phyloP scores from a whole-genome alignment of 192 early-diverging fungal species.

The Gaertneriomyces sp. region DNA sequence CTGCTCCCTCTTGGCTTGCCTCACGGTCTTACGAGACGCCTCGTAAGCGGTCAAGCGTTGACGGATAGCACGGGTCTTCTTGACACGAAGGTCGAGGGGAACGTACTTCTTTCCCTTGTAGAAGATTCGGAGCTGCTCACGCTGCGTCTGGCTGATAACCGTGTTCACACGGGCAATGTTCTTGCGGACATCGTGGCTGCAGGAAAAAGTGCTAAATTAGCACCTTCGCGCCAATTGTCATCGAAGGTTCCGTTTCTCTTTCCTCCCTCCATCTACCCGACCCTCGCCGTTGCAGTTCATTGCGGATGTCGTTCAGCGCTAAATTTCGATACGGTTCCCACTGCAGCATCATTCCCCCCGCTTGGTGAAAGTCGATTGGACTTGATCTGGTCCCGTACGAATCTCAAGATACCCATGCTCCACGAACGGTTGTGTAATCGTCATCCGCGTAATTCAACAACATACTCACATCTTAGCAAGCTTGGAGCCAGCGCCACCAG shows the following conservation, averaged over 20 bases:
- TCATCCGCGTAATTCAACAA: too few relatives aligned
- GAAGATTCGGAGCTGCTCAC: constrained; percentile 81
- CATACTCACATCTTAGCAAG: constrained; percentile 72
- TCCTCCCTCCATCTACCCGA: too few relatives aligned
- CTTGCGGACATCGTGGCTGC: constrained; percentile 83
- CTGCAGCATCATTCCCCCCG: too few relatives aligned
- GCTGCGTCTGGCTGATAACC: constrained; percentile 90
- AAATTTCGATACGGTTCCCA: too few relatives aligned
- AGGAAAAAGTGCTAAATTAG: not conserved
- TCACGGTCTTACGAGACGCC: constrained; percentile 75
- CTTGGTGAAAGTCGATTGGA: too few relatives aligned
- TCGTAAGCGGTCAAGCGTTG: constrained; percentile 86
- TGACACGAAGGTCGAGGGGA: constrained; percentile 93
- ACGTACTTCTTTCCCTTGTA: constrained; percentile 94
- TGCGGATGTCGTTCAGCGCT: too few relatives aligned
- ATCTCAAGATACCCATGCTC: too few relatives aligned
- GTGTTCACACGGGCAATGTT: constrained; percentile 92
- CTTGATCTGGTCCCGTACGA: too few relatives aligned
- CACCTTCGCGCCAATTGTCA: too few relatives aligned
- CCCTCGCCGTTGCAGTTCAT: too few relatives aligned
- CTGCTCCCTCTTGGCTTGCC: constrained; percentile 81
- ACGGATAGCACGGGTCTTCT: constrained; percentile 99
- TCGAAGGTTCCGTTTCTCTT: too few relatives aligned
- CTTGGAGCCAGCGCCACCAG: constrained; percentile 75
- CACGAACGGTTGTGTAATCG: too few relatives aligned